Evolutionary conservation across 805 yeast species (phyloP).

Genomic region (Wickerhamiella sorbophila): DNA sequence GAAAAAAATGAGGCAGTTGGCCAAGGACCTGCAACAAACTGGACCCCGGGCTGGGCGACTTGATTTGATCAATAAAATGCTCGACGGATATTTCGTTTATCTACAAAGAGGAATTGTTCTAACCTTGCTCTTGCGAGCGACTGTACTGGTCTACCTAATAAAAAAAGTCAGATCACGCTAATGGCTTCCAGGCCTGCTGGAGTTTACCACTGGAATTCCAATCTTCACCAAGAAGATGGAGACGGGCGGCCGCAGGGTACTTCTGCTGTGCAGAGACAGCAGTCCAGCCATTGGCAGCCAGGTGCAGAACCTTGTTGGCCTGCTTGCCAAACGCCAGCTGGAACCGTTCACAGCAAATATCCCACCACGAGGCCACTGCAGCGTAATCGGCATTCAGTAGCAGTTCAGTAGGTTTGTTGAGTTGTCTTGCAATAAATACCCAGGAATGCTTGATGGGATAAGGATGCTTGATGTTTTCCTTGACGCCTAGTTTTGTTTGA

Average conservation of each 20-base stretch:
- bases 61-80: conserved; percentile 16
- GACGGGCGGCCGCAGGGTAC: conserved; percentile 66
- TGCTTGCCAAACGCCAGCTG: conserved; percentile 49
- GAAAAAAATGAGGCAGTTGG: conserved; percentile 2
- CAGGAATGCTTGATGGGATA: conserved; percentile 46
- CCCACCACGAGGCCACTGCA: conserved; percentile 83
- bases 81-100: conserved; percentile 18
- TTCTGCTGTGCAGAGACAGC: conserved; percentile 34
- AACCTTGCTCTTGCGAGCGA: conserved; percentile 3
- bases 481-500: conserved; percentile 28
- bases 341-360: conserved; percentile 51
- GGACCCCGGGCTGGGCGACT: conserved; percentile 12
- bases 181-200: conserved; percentile 17
- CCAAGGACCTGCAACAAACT: neutral
- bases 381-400: conserved; percentile 58
- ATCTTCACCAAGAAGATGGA: conserved; percentile 67
- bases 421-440: conserved; percentile 56
- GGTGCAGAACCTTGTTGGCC: conserved; percentile 43
- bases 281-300: conserved; percentile 41
- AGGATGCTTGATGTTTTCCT: conserved; percentile 30
- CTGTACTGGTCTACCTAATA: neutral
- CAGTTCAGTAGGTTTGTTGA: conserved; percentile 39
- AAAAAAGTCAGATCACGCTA: neutral
- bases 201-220: conserved; percentile 40
- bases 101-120: conserved; percentile 15